Evolutionary conservation across 2,329 filamentous ascomycete genomes (phyloP).

Genomic region (Salinomyces thailandicus): DNA sequence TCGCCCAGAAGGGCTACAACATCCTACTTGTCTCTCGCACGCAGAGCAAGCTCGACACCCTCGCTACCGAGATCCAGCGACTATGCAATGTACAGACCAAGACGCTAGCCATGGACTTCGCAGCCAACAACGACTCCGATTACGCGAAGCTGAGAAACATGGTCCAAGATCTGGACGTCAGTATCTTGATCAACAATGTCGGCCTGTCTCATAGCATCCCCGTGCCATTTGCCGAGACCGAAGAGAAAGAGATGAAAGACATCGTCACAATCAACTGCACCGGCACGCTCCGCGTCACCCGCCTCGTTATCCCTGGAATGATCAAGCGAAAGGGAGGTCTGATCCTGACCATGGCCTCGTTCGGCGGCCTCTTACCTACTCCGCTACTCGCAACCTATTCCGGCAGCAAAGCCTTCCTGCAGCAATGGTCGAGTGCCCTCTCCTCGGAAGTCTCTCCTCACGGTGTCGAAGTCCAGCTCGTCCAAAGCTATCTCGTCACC

Average conservation of each 20-base stretch:
- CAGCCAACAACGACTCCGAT: conserved; percentile 65
- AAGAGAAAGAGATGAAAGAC: conserved; percentile 67
- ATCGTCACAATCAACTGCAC: conserved; percentile 95
- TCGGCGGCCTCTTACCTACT: conserved; percentile 84
- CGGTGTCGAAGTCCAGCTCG: conserved; percentile 80
- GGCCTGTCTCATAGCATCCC: conserved; percentile 90
- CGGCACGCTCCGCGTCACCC: conserved; percentile 79
- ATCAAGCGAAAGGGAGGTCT: conserved; percentile 73
- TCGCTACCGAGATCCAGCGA: conserved; percentile 63
- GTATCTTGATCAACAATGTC: conserved; percentile 92
- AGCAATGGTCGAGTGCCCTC: conserved; percentile 86
- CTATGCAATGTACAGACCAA: conserved; percentile 66
- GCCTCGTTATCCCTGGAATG: conserved; percentile 76
- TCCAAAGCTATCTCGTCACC: conserved; percentile 85
- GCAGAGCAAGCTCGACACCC: conserved; percentile 72
- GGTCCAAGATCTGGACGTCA: conserved; percentile 58
- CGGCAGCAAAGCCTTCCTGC: conserved; percentile 94
- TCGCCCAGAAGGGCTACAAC: conserved; percentile 88
- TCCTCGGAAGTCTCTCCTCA: conserved; percentile 70
- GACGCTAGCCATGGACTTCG: conserved; percentile 83
- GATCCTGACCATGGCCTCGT: conserved; percentile 94
- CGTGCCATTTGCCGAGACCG: conserved; percentile 73
- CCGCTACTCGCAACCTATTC: conserved; percentile 92
- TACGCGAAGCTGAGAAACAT: conserved; percentile 62
- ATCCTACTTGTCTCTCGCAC: conserved; percentile 91